These are phyloP conservation scores for Mimosa pudica DNA, from an alignment of 306 rosid genomes.

Conservation along the genomic window DNA sequence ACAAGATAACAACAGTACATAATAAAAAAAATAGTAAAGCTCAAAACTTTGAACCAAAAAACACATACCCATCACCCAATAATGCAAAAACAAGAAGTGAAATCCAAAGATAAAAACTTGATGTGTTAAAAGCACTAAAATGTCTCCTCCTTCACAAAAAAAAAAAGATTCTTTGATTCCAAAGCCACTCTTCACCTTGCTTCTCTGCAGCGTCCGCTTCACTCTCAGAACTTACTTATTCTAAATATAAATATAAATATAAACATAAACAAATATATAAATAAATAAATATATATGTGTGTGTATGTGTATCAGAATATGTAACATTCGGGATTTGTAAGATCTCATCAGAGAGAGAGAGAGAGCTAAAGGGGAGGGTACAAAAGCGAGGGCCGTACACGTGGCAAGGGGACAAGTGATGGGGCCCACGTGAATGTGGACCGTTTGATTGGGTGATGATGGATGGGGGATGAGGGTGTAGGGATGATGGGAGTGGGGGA, in stretches of 20 bases:
- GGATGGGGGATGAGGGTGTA: neutral
- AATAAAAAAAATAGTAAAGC: constrained; percentile 31
- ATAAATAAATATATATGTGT: too few relatives aligned
- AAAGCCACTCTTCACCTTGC: constrained; percentile 33
- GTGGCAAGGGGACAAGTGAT: neutral
- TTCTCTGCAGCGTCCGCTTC: constrained; percentile 33
- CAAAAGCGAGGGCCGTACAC: constrained; percentile 16
- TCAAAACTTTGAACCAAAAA: constrained; percentile 41
- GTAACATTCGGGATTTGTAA: constrained; percentile 24
- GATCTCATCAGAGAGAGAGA: neutral
- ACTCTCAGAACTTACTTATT: constrained; percentile 23
- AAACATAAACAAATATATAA: too few relatives aligned
- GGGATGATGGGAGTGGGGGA: neutral
- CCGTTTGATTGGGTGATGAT: constrained; percentile 33
- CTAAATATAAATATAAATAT: too few relatives aligned
- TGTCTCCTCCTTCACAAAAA: too few relatives aligned
- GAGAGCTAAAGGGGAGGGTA: neutral
- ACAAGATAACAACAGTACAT: constrained; percentile 25
- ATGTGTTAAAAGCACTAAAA: constrained; percentile 2
- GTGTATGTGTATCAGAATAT: too few relatives aligned
- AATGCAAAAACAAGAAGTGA: constrained; percentile 49
- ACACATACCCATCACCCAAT: constrained; percentile 45
- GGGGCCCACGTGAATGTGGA: neutral
- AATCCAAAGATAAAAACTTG: constrained; percentile 44
- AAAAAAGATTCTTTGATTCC: constrained; percentile 58